Conservation (phyloP, 495 filamentous ascomycete species). For the Barbatosphaeria neglecta region DNA sequence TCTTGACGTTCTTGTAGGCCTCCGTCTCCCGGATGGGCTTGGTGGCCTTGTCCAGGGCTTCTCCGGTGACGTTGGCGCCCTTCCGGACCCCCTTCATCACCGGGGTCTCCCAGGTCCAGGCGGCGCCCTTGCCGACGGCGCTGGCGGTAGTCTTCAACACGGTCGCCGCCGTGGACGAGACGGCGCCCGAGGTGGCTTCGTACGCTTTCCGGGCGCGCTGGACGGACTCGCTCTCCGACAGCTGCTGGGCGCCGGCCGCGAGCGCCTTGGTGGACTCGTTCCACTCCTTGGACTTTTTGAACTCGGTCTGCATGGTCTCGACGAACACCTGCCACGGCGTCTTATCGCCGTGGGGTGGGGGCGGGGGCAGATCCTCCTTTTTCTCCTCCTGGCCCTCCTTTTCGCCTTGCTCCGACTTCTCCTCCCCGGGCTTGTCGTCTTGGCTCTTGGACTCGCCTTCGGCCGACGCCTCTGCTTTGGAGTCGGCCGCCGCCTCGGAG, state of each 20-base stretch:
- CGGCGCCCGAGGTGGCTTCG: conserved; percentile 65
- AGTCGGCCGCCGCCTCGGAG: conserved; percentile 32
- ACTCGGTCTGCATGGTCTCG: conserved; percentile 82
- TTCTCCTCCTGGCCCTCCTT: conserved; percentile 44
- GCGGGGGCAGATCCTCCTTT: conserved; percentile 70
- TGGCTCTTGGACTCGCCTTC: conserved; percentile 36
- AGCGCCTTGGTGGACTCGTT: conserved; percentile 95
- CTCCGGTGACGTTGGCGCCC: conserved; percentile 72
- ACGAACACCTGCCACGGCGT: conserved; percentile 97
- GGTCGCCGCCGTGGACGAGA: conserved; percentile 57
- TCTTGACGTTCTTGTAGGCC: conserved; percentile 85
- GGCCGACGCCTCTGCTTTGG: conserved; percentile 33
- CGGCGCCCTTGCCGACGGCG: conserved; percentile 76
- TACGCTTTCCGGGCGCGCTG: conserved; percentile 78
- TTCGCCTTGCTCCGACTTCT: conserved; percentile 32
- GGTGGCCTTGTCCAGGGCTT: conserved; percentile 83
- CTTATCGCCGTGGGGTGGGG: conserved; percentile 94
- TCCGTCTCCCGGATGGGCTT: conserved; percentile 87
- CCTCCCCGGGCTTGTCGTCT: conserved; percentile 32
- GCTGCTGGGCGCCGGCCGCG: conserved; percentile 73
- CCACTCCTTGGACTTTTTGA: conserved; percentile 98
- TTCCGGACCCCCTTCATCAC: conserved; percentile 87
- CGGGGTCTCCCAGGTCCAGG: conserved; percentile 93
- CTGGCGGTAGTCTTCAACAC: conserved; percentile 76
- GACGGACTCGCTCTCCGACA: conserved; percentile 90